Conservation (phyloP, 768 basidiomycete genomes). For the Boletus patriciae region DNA sequence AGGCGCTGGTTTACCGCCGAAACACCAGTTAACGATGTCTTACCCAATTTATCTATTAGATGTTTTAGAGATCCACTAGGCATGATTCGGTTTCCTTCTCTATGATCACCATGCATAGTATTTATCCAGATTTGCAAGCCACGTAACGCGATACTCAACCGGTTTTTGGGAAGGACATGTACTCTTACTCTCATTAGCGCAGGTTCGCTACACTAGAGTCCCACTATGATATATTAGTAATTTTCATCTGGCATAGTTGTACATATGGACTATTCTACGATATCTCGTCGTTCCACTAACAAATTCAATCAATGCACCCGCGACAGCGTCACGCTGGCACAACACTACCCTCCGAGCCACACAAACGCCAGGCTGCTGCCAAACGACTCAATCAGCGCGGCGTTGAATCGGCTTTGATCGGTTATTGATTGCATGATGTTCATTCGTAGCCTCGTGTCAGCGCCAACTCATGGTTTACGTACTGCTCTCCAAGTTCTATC, state of each 20-base stretch:
- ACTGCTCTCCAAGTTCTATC: neutral
- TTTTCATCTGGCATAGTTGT: neutral
- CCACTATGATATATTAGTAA: neutral
- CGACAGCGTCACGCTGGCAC: neutral
- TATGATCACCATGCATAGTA: neutral
- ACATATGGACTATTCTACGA: neutral
- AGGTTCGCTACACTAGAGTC: neutral
- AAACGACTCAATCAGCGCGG: slow-evolving; percentile 8
- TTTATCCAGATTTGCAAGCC: neutral
- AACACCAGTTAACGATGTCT: neutral
- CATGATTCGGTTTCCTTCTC: neutral
- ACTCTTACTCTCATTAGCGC: neutral
- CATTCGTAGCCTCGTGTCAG: neutral
- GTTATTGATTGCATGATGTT: slow-evolving; percentile 14
- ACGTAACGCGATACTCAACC: too few relatives aligned
- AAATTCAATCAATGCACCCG: neutral
- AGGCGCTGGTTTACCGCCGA: neutral
- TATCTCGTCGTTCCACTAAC: neutral
- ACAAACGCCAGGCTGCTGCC: neutral
- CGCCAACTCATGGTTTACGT: neutral
- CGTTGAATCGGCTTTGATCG: slow-evolving; percentile 16
- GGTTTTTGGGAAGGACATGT: neutral
- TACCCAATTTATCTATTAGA: neutral
- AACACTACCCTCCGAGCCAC: neutral
- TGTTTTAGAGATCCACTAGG: neutral